Conservation (phyloP, 805 yeast genomes). For the Yarrowia porcina region DNA sequence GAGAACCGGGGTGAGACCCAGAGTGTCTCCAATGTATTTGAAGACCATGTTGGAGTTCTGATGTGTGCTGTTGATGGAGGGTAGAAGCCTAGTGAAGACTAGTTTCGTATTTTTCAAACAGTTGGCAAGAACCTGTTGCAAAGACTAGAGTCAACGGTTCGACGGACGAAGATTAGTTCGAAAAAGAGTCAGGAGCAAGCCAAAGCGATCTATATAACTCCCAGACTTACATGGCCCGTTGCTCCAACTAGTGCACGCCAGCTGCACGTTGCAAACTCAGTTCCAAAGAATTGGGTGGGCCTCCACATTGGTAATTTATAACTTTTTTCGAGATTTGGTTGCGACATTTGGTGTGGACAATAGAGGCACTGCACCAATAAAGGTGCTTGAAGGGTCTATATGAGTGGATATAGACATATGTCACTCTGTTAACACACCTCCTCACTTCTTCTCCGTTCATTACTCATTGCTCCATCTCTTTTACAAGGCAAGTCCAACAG, state of each 20-base stretch:
- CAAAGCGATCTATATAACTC: slow-evolving; percentile 3
- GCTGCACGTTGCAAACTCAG: slow-evolving; percentile 2
- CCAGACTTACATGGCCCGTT: neutral
- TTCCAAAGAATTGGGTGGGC: neutral
- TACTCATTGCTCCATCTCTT: no score
- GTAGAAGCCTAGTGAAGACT: neutral
- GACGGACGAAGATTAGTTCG: neutral
- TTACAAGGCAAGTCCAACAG: neutral
- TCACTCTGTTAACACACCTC: no score
- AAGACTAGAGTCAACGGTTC: neutral
- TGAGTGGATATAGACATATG: no score
- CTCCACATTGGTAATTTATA: neutral
- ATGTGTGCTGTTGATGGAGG: neutral
- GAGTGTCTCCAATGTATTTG: neutral
- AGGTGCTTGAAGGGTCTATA: no score
- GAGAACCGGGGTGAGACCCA: slow-evolving; percentile 22
- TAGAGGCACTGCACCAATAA: no score
- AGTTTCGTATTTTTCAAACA: neutral
- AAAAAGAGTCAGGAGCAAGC: neutral
- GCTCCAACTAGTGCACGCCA: neutral
- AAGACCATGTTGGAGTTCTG: neutral
- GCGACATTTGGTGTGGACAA: no score
- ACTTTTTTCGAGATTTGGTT: neutral
- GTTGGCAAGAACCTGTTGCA: neutral
- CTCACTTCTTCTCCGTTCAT: no score